Percentiles rank a stretch among this genome's conserved stretches.
phyloP scores from a whole-genome alignment of 2,329 filamentous ascomycete genomes.

The Scleromitrula shiraiana region DNA sequence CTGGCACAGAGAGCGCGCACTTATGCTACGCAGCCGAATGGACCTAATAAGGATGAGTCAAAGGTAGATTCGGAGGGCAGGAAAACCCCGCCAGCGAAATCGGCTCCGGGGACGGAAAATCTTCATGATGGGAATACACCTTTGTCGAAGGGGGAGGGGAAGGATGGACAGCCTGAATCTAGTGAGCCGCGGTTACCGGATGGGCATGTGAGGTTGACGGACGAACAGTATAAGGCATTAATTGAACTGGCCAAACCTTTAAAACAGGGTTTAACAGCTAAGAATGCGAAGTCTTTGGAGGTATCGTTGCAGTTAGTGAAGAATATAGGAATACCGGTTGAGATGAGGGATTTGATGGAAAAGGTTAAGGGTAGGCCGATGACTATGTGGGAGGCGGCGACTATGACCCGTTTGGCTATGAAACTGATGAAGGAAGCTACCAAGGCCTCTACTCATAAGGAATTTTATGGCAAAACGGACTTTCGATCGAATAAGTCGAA shows the following conservation, averaged over 20 bases:
- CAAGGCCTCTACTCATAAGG: constrained; percentile 24
- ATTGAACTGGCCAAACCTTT: constrained; percentile 48
- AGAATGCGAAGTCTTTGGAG: constrained; percentile 52
- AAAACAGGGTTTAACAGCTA: constrained; percentile 50
- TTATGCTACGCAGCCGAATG: constrained; percentile 18
- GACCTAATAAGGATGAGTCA: constrained; percentile 17
- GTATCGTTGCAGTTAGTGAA: constrained; percentile 55
- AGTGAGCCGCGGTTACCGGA: constrained; percentile 22
- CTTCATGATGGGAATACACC: constrained; percentile 36
- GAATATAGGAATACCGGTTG: constrained; percentile 60
- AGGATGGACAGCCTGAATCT: constrained; percentile 19
- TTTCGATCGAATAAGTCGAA: constrained; percentile 16
- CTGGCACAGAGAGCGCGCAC: constrained; percentile 21
- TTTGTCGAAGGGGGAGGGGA: constrained; percentile 23
- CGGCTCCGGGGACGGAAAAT: constrained; percentile 37
- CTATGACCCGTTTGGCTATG: constrained; percentile 30
- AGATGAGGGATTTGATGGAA: constrained; percentile 35
- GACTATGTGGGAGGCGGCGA: constrained; percentile 23
- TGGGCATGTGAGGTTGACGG: constrained; percentile 36
- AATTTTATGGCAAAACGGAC: constrained; percentile 10
- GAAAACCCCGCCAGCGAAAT: constrained; percentile 24
- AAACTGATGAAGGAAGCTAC: constrained; percentile 27
- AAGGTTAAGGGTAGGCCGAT: constrained; percentile 23
- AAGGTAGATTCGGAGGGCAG: constrained; percentile 27
- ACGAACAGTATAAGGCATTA: constrained; percentile 50